Conservation (phyloP, 2,329 filamentous ascomycete species). For the Trichoderma harzianum region DNA sequence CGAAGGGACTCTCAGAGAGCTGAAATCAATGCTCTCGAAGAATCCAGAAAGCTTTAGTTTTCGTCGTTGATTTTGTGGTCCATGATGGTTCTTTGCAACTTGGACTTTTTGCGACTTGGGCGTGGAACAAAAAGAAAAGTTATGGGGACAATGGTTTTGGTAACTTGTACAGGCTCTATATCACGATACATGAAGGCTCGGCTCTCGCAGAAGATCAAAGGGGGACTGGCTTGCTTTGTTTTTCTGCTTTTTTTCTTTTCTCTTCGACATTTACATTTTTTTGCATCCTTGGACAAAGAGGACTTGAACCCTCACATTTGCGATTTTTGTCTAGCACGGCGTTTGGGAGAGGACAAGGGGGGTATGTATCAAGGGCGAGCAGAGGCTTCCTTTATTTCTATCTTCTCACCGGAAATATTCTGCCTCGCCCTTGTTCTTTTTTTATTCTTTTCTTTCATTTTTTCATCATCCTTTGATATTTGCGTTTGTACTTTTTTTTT, state of each 20-base stretch:
- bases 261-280: neutral
- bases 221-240: neutral
- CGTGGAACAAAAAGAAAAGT: slow-evolving; percentile 16
- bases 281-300: slow-evolving; percentile 19
- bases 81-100: slow-evolving; percentile 19
- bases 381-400: slow-evolving; percentile 18
- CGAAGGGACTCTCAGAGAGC: neutral
- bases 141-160: slow-evolving; percentile 21
- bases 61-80: slow-evolving; percentile 16
- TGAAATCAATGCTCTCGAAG: slow-evolving; percentile 3
- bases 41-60: neutral
- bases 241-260: slow-evolving; percentile 8
- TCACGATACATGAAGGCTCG: slow-evolving; percentile 28
- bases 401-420: neutral
- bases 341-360: slow-evolving; percentile 26
- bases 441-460: neutral
- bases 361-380: slow-evolving; percentile 4
- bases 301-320: slow-evolving; percentile 2
- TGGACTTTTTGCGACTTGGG: slow-evolving; percentile 7
- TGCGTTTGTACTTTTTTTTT: neutral
- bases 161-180: slow-evolving; percentile 30
- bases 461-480: neutral
- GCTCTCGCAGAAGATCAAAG: slow-evolving; percentile 1
- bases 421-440: neutral
- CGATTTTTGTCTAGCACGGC: slow-evolving; percentile 31